Evolutionary conservation across 768 basidiomycete species (phyloP).

Genomic region (Epithele typhae): DNA sequence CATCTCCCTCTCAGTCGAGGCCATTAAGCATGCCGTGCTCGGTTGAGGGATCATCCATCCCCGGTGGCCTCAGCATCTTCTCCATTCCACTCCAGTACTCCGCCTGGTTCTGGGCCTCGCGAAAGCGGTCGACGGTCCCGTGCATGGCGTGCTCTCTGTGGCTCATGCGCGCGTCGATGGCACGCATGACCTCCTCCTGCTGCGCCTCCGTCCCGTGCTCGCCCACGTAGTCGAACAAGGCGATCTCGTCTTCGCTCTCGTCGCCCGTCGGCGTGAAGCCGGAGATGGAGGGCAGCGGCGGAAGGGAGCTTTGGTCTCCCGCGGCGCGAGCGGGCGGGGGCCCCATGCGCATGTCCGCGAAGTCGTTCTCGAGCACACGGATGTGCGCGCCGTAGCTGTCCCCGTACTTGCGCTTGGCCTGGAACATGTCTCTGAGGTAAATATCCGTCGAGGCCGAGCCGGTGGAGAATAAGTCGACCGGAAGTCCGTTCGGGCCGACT

Average conservation of each 20-base stretch:
- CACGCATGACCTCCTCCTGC: neutral
- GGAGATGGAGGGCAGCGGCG: neutral
- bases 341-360: too few species aligned
- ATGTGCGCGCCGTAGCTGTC: too few species aligned
- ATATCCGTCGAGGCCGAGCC: neutral
- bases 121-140: neutral
- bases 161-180: neutral
- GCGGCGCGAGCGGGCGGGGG: neutral
- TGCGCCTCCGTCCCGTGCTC: neutral
- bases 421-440: neutral
- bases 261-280: constrained; percentile 2
- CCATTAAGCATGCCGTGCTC: too few species aligned
- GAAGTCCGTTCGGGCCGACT: neutral
- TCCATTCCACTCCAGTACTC: neutral
- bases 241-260: neutral
- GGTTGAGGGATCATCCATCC: too few species aligned
- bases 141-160: too few species aligned
- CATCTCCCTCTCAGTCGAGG: too few species aligned
- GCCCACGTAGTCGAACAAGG: neutral
- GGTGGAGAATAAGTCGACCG: neutral
- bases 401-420: too few species aligned
- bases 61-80: too few species aligned
- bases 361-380: too few species aligned
- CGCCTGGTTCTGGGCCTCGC: neutral
- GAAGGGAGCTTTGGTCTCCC: neutral